Evolutionary conservation across 805 yeast genomes (phyloP).

Genomic region (Ogataea corticis): DNA sequence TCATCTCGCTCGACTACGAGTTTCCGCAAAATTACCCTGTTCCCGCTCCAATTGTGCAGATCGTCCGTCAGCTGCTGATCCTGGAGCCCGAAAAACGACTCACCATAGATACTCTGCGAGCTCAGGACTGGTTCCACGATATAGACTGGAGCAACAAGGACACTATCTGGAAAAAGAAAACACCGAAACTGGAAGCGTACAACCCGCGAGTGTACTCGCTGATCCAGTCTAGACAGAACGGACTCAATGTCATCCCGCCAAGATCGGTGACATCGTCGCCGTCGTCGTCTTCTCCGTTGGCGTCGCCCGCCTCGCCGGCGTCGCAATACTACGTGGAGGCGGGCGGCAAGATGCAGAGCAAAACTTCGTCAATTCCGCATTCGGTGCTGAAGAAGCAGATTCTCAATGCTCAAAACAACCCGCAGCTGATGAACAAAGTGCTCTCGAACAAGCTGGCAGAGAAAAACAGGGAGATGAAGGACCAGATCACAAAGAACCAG

Average conservation of each 20-base stretch:
- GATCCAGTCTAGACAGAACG: conserved; percentile 22
- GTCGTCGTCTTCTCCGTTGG: conserved; percentile 5
- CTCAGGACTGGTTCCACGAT: conserved; percentile 69
- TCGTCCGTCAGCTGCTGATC: conserved; percentile 65
- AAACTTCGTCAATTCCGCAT: conserved; percentile 30
- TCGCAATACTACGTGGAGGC: conserved; percentile 25
- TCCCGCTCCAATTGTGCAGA: conserved; percentile 61
- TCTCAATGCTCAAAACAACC: conserved; percentile 33
- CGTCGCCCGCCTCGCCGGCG: conserved; percentile 10
- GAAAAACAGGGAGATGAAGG: conserved; percentile 30
- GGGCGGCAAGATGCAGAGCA: conserved; percentile 29
- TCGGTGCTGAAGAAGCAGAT: conserved; percentile 33
- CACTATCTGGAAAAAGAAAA: conserved; percentile 65
- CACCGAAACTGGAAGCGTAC: conserved; percentile 72
- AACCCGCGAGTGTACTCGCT: conserved; percentile 39
- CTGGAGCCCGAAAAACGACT: conserved; percentile 71
- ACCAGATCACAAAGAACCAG: conserved; percentile 20
- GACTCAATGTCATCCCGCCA: conserved; percentile 20
- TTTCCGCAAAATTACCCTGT: conserved; percentile 63
- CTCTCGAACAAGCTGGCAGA: conserved; percentile 33
- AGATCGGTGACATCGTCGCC: neutral
- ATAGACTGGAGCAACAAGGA: conserved; percentile 68
- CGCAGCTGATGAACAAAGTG: conserved; percentile 36
- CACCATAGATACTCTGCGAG: conserved; percentile 55
- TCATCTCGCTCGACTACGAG: conserved; percentile 71